These are phyloP conservation scores for Jackrogersella multiformis DNA, from an alignment of 495 filamentous ascomycete species.

Conservation along the genomic window DNA sequence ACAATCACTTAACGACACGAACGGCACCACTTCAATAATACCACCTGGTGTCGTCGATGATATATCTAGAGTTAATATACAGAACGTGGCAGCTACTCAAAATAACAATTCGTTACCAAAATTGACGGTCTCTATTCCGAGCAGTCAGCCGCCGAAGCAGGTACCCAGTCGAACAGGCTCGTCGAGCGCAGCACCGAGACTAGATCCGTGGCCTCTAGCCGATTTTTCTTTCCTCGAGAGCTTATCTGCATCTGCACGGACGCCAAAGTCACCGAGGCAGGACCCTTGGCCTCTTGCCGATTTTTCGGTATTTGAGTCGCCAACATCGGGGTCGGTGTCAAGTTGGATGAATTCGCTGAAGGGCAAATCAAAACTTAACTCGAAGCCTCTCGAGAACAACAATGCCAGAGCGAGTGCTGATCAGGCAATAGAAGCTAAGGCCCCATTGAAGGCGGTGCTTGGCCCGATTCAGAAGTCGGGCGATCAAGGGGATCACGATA, in stretches of 20 bases:
- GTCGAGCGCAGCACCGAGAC: neutral
- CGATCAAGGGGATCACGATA: constrained; percentile 44
- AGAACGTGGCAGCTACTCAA: neutral
- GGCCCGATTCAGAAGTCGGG: constrained; percentile 34
- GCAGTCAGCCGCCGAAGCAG: constrained; percentile 3
- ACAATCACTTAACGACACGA: neutral
- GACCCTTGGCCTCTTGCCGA: constrained; percentile 51
- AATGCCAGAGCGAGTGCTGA: constrained; percentile 2
- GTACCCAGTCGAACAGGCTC: neutral
- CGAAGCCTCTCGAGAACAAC: constrained; percentile 15
- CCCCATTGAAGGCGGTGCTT: constrained; percentile 19
- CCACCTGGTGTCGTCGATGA: neutral
- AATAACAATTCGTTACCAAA: constrained; percentile 10
- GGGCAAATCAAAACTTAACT: neutral
- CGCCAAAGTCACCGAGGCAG: constrained; percentile 11
- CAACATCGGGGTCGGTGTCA: constrained; percentile 14
- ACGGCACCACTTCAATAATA: neutral
- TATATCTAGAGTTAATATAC: neutral
- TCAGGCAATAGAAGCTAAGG: neutral
- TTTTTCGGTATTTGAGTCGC: constrained; percentile 52
- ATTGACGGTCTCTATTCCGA: constrained; percentile 21
- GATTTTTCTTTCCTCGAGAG: constrained; percentile 37
- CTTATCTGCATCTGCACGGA: constrained; percentile 14
- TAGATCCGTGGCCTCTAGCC: constrained; percentile 24
- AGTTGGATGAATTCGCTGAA: constrained; percentile 3